Base-by-base conservation (phyloP, 2,329 filamentous ascomycete genomes). In the Arthrobotrys conoides region DNA sequence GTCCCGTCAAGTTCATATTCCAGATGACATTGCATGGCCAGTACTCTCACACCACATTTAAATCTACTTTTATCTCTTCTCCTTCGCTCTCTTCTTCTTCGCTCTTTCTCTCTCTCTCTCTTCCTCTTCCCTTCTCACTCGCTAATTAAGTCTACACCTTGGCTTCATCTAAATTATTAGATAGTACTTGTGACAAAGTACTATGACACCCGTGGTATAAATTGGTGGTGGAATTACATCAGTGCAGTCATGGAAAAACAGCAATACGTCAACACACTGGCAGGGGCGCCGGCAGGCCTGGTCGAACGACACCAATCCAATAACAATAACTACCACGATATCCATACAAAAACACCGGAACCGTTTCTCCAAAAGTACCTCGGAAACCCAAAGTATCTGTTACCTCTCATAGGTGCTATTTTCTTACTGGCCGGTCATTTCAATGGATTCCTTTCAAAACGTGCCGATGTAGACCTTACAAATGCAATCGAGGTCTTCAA, bases 371-470 rank as follows among this genome's bases (percentile, higher is more conserved):
- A 71, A 38, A 33, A 67, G n/a, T 63, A 77, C 30, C 46, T 77
- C 0, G 61, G 66, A 4, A 77, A 77, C 22, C 73, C 73, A 1
- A 77, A 77, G 33, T 71, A 71, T 33, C 73, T 77, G 0, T 61
- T 77, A 3, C 73, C 73, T 5, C 55, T 77, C 12, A 57, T 77
- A 44, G 67, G 49, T 9, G 73, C 51, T 63, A 38, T 77, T 36
- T 77, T 77, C 67, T 18, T 77, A 6, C 46, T 61, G n/a, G 73
- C 73, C n/a, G 48, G 51, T 5, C 67, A 77, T 44, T 77, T 77
- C 67, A 77, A 77, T 71, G 73, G 67, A 33, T 77, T 77, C 24
- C 67, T 77, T 1, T 48, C 73, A 14, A 77, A 77, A 49, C 38
- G 73, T 16, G 73, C 73, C 10, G 73, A 77, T 18, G 61, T 71